Base-by-base conservation (phyloP, 352 stramenopile genomes). In the Phytophthora aleatoria region DNA sequence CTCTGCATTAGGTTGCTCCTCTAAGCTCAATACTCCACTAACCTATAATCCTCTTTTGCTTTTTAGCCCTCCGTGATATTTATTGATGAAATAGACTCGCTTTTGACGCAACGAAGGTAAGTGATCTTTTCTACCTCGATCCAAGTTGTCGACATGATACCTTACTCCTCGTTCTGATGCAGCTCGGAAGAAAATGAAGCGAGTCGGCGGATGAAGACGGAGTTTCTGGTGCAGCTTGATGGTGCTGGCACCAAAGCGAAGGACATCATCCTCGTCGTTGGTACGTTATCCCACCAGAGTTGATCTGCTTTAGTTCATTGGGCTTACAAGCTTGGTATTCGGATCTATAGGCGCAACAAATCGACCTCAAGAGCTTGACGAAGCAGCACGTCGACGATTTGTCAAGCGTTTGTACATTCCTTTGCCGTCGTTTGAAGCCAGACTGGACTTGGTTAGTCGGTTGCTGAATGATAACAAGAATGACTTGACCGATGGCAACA, bases 71-170 rank as follows among this genome's bases (percentile, higher is more conserved):
- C 94, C 0, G 96, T 99, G 2, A 97, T 99, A 47, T 99, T 99
- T 68, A 99, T 99, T 49, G 97, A 99, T 72, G 97, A 99, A 79
- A 98, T 99, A 61, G 98, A 99, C 78, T 99, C 96, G 2, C 78
- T 99, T 16, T 80, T 99, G 30, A 98, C 92, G 1, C 90, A 99
- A 76, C 77, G 98, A 66, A 99, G 91, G 76, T 91, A 43, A 50
- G 42, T 28, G 1, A 20, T 7, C 26, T 35, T 44, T 7, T 15
- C 7, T 2, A 39, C 13, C 4, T 26, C 13, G 16, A 27, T 51
- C 1, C n/a, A 33, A 33, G 7, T 8, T 24, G n/a, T 43, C 20
- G n/a, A 28, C 2, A 13, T 41, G 6, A 31, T 16, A 30, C 38
- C 30, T 71, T 55, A 62, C n/a, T 15, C 10, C 1, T 63, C 43